phyloP scores from a whole-genome alignment of 148 eudicot species.

The Silene uniflora region DNA sequence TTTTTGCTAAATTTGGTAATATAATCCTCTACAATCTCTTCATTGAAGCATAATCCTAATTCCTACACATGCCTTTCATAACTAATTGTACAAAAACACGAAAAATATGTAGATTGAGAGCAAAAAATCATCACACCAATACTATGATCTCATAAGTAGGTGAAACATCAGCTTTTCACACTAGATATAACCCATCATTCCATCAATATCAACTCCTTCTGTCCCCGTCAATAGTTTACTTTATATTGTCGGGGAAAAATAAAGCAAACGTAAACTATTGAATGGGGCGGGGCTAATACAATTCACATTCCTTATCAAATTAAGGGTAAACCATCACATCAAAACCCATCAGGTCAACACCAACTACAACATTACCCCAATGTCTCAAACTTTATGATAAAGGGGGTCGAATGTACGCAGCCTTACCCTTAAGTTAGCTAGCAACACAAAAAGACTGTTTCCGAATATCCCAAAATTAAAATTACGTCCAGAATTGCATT shows the following conservation, averaged over 20 bases:
- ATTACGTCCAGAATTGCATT: background rate
- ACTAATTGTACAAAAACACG: background rate
- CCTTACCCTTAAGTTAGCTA: no score
- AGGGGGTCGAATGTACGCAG: no score
- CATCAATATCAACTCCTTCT: background rate
- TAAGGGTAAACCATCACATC: background rate
- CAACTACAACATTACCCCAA: no score
- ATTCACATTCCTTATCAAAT: background rate
- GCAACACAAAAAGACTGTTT: no score
- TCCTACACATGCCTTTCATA: background rate
- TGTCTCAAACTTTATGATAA: no score
- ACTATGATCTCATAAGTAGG: conserved; percentile 2
- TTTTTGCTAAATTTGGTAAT: conserved; percentile 1
- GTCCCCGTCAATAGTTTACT: background rate
- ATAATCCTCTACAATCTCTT: background rate
- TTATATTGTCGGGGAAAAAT: background rate
- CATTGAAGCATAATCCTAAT: background rate
- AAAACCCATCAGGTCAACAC: background rate
- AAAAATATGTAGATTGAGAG: background rate
- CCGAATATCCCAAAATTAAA: no score
- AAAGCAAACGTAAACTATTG: background rate
- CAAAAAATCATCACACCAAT: background rate
- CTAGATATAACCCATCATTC: background rate
- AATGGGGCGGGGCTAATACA: background rate
- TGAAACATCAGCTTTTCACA: background rate